Evolutionary conservation across 805 yeast genomes (phyloP).

Genomic region (Nematodospora valgi): DNA sequence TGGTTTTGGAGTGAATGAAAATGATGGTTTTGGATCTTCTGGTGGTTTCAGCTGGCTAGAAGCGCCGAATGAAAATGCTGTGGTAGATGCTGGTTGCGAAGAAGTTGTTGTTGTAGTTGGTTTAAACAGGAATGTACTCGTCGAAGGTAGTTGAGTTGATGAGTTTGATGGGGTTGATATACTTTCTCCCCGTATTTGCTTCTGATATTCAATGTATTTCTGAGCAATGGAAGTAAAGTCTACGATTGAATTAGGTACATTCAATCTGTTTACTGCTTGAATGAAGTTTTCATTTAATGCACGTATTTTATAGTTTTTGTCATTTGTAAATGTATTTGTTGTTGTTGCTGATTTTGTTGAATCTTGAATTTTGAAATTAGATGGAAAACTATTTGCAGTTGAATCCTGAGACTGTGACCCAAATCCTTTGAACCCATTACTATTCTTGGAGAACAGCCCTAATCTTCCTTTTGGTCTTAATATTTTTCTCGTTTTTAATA

Average conservation of each 20-base stretch:
- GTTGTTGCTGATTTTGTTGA: not conserved
- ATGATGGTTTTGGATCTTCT: slow-evolving; percentile 1
- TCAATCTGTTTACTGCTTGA: slow-evolving; percentile 42
- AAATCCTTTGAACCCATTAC: slow-evolving; percentile 6
- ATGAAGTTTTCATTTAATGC: slow-evolving; percentile 66
- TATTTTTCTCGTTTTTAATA: slow-evolving; percentile 67
- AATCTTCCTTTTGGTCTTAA: slow-evolving; percentile 49
- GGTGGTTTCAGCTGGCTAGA: too few relatives aligned
- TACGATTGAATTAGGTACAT: slow-evolving; percentile 45
- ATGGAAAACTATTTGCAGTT: not conserved
- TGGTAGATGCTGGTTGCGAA: not conserved
- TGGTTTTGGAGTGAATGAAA: slow-evolving; percentile 3
- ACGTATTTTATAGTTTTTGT: slow-evolving; percentile 47
- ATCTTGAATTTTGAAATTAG: not conserved
- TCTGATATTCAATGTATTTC: slow-evolving; percentile 57
- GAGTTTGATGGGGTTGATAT: not conserved
- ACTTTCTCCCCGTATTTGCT: slow-evolving; percentile 13
- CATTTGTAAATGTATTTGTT: slow-evolving; percentile 10
- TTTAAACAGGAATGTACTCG: not conserved
- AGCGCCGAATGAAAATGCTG: too few relatives aligned
- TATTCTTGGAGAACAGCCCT: slow-evolving; percentile 1
- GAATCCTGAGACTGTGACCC: not conserved
- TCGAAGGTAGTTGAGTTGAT: not conserved
- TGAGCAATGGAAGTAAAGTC: slow-evolving; percentile 52
- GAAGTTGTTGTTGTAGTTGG: too few relatives aligned